Base-by-base conservation (phyloP, 176 grass and related monocot genomes). In the Eleusine indica region DNA sequence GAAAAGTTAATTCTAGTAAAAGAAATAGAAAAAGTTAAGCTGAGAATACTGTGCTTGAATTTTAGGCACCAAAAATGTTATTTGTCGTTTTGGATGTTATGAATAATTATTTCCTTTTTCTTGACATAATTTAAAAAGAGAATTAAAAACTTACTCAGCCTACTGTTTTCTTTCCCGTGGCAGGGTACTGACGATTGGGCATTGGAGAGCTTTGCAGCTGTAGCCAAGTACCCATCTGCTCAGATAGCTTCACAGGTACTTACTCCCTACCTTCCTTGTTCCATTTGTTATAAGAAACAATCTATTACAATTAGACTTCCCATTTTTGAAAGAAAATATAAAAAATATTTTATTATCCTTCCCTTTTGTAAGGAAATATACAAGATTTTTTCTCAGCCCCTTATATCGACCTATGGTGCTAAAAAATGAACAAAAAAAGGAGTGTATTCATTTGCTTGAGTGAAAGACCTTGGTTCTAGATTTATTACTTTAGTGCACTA, bases 211-310 rank as follows among this genome's bases (percentile, higher is more conserved):
- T 99, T 88, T 90, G 96, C 93, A 68, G 76, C 91, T 66, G 96
- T 90, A 30, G 88, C 93, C 17, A 99, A 99, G 83, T 90, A 99
- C 64, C 96, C 96, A 82, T 95, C 93, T 85, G 91, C 85, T 75
- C 83, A 92, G 85, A 90, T 99, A 76, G 89, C 90, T 87, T 90
- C 91, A 89, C 93, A 99, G 93, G 96, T 99, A 82, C 32, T 84
- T 99, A 79, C 32, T 84, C 68, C 14, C 77, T 71, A 22, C n/a
- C 9, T 29, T n/a, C 39, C 39, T 47, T 37, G 21, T n/a, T 5
- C 30, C 38, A 6, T 29, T 73, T 41, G 28, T 8, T 68, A 35
- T 43, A 58, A 65, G 38, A 71, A 85, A 65, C 46, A 42, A n/a
- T 41, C n/a, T 63, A 52, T 32, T 71, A 30, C 63, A 63, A 71